Evolutionary conservation across 2,329 filamentous ascomycete genomes (phyloP), one percentile per base, ranked within the genome.

Genomic region (Beauveria asiatica): DNA sequence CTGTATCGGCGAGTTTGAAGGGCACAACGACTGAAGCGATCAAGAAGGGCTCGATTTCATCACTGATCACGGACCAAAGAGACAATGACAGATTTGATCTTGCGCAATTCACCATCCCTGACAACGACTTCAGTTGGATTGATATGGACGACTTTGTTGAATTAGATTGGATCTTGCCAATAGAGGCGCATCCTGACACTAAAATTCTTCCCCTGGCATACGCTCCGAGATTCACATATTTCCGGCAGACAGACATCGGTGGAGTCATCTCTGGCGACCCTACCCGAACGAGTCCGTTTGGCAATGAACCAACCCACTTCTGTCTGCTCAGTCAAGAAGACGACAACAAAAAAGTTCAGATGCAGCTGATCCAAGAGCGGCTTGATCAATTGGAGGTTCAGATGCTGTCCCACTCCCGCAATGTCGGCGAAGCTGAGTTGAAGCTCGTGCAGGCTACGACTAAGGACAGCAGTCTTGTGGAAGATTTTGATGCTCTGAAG

Each of bases 81-180:
- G 33, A 37, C 13, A 82, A 84, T 27, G 80, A 82, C 9, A 82
- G 82, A 8, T 83, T 83, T 3, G 88, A 93, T 70, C 79, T 96
- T 54, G 96, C 92, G 0, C 87, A 88, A 57, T 99, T 99, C 70
- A 93, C 87, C 0, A 99, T 99, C 54, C 93, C 94, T 0, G 94
- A 99, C 71, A 90, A 95, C 59, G 94, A 99, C 69, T 86, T 92
- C 66, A 92, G 88, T 59, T 99, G 94, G 94, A 92, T 99, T 64
- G 94, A 99, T 69, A 97, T 99, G 92, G 94, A 99, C 70, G 94
- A 99, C 71, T 99, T 99, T 73, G 92, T 99, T 33, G 94, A 99
- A 72, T 78, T 99, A 23, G 95, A 97, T 70, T 97, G 93, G 93
- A 92, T 96, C 58, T 75, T 97, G 25, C 93, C 93, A 0, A 88